These are phyloP conservation scores for Coemansia sp. DNA, from an alignment of 192 early-diverging fungal genomes.

Conservation along the genomic window DNA sequence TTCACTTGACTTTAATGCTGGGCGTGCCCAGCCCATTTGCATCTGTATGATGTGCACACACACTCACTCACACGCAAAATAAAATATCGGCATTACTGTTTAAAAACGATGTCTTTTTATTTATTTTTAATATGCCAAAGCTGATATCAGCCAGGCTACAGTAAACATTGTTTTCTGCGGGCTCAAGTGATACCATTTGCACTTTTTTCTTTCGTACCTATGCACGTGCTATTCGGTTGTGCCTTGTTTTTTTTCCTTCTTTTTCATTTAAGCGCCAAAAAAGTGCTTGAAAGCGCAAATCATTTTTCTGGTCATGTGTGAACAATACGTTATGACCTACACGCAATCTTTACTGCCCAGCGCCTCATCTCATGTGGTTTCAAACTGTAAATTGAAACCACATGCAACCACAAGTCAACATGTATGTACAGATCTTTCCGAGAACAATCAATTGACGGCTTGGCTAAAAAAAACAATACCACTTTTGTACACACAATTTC, in stretches of 20 bases:
- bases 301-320: background rate
- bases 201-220: background rate
- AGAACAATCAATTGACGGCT: too few species aligned
- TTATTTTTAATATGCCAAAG: conserved; percentile 3
- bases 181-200: background rate
- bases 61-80: background rate
- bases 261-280: background rate
- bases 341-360: background rate
- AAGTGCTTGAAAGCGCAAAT: background rate
- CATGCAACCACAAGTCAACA: background rate
- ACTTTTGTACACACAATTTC: too few species aligned
- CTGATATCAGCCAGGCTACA: background rate
- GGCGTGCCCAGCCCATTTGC: background rate
- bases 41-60: background rate
- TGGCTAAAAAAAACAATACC: too few species aligned
- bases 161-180: background rate
- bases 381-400: background rate
- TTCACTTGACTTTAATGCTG: background rate
- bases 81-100: background rate
- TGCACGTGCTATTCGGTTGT: background rate
- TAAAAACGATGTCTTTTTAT: background rate
- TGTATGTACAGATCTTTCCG: too few species aligned
- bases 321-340: background rate
- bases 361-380: background rate
- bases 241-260: background rate